phyloP scores from a whole-genome alignment of 164 flowering plant genomes.

The Liquidambar formosana region DNA sequence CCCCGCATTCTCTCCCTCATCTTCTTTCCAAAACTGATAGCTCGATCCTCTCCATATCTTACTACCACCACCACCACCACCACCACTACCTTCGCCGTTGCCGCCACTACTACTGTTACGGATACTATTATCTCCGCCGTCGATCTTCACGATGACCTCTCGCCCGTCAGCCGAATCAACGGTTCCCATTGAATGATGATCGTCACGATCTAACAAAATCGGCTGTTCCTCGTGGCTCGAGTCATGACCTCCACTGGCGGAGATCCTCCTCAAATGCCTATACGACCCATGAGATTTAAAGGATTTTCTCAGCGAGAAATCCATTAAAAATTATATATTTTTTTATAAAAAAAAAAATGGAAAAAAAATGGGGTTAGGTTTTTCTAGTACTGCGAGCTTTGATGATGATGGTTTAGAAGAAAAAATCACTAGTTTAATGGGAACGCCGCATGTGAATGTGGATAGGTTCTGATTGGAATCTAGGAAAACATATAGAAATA shows the following conservation, averaged over 20 bases:
- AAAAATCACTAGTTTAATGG: too few relatives aligned
- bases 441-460: neutral
- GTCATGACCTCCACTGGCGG: conserved; percentile 4
- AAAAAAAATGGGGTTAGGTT: too few relatives aligned
- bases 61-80: neutral
- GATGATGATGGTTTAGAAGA: neutral
- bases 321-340: too few relatives aligned
- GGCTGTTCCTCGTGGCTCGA: conserved; percentile 31
- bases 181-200: neutral
- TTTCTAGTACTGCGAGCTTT: too few relatives aligned
- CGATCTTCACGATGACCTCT: conserved; percentile 37
- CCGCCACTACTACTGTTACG: neutral
- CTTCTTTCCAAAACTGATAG: conserved; percentile 33
- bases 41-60: conserved; percentile 38
- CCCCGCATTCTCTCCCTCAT: too few relatives aligned
- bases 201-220: conserved; percentile 27
- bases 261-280: conserved; percentile 10
- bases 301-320: conserved; percentile 32
- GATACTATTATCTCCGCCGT: conserved; percentile 5
- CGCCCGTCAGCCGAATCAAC: conserved; percentile 16
- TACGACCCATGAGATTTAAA: conserved; percentile 25
- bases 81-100: too few relatives aligned
- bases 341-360: too few relatives aligned
- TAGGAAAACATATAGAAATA: neutral
- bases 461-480: neutral